Percentiles rank a stretch among this genome's conserved stretches.
Conservation (phyloP, 257 asterid species). For the Plantago elongata region DNA sequence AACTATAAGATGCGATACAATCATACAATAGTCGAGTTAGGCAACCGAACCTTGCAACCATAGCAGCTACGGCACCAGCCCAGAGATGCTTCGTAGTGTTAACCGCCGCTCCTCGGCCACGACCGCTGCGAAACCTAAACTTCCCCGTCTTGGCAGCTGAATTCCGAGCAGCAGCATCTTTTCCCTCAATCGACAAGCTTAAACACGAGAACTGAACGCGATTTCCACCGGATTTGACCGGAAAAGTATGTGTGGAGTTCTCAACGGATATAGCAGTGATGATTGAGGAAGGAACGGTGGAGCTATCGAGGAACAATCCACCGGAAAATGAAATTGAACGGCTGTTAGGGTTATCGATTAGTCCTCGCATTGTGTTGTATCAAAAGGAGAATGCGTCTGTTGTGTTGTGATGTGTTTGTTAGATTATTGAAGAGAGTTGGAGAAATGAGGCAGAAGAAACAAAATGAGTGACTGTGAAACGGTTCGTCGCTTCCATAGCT, state of each 20-base stretch:
- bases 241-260: slow-evolving; percentile 17
- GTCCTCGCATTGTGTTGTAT: slow-evolving; percentile 6
- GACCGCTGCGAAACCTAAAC: slow-evolving; percentile 34
- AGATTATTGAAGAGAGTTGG: neutral
- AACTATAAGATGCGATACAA: neutral
- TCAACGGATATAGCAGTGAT: slow-evolving; percentile 19
- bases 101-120: slow-evolving; percentile 39
- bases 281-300: slow-evolving; percentile 48
- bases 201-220: slow-evolving; percentile 52
- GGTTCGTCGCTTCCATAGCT: too few relatives aligned
- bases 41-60: slow-evolving; percentile 65
- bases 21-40: neutral
- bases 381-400: neutral
- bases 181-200: slow-evolving; percentile 53
- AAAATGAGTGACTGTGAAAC: too few relatives aligned
- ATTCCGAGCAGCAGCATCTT: slow-evolving; percentile 24
- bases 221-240: slow-evolving; percentile 16
- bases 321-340: slow-evolving; percentile 32
- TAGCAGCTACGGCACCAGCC: slow-evolving; percentile 95
- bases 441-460: neutral
- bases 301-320: slow-evolving; percentile 61
- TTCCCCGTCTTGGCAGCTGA: slow-evolving; percentile 26
- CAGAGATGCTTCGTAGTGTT: slow-evolving; percentile 92
- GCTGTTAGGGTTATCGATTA: slow-evolving; percentile 5
- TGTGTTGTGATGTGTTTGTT: neutral